Conservation (phyloP, 495 filamentous ascomycete genomes). For the Geopyxis carbonaria region DNA sequence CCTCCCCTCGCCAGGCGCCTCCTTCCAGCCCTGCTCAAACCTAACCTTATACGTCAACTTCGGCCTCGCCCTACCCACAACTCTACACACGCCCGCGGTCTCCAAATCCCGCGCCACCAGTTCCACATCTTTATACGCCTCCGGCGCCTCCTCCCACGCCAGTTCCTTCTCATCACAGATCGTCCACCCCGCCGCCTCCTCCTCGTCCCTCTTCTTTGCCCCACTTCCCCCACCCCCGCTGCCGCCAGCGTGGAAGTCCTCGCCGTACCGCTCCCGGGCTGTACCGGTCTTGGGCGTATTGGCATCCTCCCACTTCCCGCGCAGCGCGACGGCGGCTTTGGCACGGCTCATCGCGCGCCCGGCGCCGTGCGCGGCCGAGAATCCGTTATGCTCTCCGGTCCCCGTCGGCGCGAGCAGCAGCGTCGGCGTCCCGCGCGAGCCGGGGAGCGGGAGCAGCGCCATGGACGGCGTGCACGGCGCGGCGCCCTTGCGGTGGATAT, state of each 20-base stretch:
- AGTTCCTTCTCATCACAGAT: slow-evolving; percentile 29
- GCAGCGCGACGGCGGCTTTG: slow-evolving; percentile 15
- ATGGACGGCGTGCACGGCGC: slow-evolving; percentile 19
- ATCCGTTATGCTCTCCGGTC: slow-evolving; percentile 21
- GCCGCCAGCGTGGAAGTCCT: slow-evolving; percentile 8
- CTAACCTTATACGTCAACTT: slow-evolving; percentile 29
- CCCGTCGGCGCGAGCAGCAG: slow-evolving; percentile 24
- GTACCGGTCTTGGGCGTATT: slow-evolving; percentile 7
- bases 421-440: slow-evolving; percentile 28
- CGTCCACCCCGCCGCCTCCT: slow-evolving; percentile 26
- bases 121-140: slow-evolving; percentile 29
- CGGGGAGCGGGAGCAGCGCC: slow-evolving; percentile 27
- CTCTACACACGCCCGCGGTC: slow-evolving; percentile 20
- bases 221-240: neutral
- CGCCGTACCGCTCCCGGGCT: slow-evolving; percentile 7
- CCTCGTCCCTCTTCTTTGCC: slow-evolving; percentile 10
- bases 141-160: slow-evolving; percentile 29
- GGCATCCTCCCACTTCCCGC: neutral
- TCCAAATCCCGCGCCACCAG: slow-evolving; percentile 26
- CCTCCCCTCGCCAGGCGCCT: too few species aligned
- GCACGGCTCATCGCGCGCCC: slow-evolving; percentile 26
- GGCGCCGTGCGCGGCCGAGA: slow-evolving; percentile 28
- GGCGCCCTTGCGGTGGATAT: slow-evolving; percentile 30
- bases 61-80: slow-evolving; percentile 26
- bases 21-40: slow-evolving; percentile 21